These are phyloP conservation scores for Fistulinella cinereoalba DNA, from an alignment of 1,284 basidiomycete genomes.

Conservation along the genomic window DNA sequence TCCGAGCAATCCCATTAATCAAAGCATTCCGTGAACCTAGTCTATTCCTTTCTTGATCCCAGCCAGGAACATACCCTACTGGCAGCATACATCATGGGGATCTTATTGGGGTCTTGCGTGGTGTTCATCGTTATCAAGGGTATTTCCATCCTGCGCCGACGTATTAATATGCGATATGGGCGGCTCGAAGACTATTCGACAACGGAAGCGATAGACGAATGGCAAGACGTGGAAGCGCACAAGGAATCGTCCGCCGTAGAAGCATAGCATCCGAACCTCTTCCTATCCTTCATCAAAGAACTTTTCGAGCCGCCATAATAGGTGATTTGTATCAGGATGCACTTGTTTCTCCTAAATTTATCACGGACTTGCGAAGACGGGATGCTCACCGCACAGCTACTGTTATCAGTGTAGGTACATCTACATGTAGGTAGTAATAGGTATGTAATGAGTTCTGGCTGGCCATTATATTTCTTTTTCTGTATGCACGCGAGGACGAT, in stretches of 20 bases:
- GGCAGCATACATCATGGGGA: conserved; percentile 55
- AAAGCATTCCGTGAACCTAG: too few relatives aligned
- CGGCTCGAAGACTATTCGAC: conserved; percentile 1
- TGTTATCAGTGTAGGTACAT: too few relatives aligned
- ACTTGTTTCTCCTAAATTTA: neutral
- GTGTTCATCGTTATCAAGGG: conserved; percentile 45
- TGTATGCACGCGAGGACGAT: too few relatives aligned
- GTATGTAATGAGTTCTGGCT: too few relatives aligned
- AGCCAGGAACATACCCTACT: conserved; percentile 32
- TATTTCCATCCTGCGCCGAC: conserved; percentile 34
- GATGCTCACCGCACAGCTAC: neutral
- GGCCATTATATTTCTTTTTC: too few relatives aligned
- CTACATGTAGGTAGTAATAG: neutral
- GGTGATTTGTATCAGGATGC: neutral
- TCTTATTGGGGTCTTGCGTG: conserved; percentile 44
- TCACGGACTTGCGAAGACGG: neutral
- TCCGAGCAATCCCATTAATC: too few relatives aligned
- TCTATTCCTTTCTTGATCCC: conserved; percentile 49
- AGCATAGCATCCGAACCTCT: too few relatives aligned
- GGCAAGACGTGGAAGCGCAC: conserved; percentile 21
- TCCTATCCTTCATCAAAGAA: too few relatives aligned
- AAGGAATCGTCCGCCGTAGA: conserved; percentile 13
- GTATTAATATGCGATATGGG: conserved; percentile 14
- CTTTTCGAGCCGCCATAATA: neutral
- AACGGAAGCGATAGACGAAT: conserved; percentile 24